Evolutionary conservation across 441 rosid species (phyloP), one percentile per base, ranked within the genome.

Genomic region (Melianthus villosus): DNA sequence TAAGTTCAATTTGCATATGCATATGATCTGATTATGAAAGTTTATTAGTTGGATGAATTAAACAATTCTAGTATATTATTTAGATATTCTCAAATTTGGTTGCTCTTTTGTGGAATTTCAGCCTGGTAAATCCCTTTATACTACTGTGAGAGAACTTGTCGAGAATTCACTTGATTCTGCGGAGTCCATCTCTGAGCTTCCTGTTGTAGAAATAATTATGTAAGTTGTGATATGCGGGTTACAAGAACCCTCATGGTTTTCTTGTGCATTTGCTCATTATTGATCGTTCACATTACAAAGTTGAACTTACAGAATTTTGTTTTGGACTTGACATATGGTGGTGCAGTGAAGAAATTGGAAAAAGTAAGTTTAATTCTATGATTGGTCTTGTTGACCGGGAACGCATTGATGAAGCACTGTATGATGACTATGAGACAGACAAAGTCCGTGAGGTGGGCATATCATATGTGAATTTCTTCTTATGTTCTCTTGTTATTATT

Each of bases 81-180:
- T 33, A 3, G 25, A 22, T 3, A 22, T 26, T 13, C 8, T 6
- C 27, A 22, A 3, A 36, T 19, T 8, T 5, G 10, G 33, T 36
- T 23, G 4, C 2, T 3, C 10, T 42, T 25, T 38, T 53, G 26
- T 17, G 25, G n/a, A 18, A 34, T 54, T 51, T 57, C 56, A 89
- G 98, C 92, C 96, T 15, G 96, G 96, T 62, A 89, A 89, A 65
- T 59, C 70, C 31, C 71, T 84, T 9, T 79, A 81, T 50, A 89
- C 98, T 44, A 84, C 93, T 11, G 89, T 89, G 40, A 71, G 98
- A 52, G 96, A 89, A 53, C 79, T 89, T 30, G 93, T 89, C 26
- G 98, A 89, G 48, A 89, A 89, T 48, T 76, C 96, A 4, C 89
- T 89, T 33, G 98, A 89, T 72, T 89, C 96, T 1, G 71, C 96